phyloP scores from a whole-genome alignment of 208 protist species.

The Crithidia bombi region DNA sequence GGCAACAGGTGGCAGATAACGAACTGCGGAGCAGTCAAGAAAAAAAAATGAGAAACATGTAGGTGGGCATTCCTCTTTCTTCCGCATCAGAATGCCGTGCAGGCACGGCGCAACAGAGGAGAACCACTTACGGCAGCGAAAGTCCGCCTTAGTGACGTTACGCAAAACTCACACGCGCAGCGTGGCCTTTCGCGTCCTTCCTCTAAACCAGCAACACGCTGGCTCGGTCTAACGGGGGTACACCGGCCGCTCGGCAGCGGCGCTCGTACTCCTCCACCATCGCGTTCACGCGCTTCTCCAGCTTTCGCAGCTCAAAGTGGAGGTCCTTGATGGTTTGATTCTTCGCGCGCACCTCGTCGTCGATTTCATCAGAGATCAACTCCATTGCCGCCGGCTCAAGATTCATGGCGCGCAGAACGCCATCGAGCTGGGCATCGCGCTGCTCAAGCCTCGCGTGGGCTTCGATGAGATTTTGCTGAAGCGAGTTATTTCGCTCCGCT shows the following conservation, averaged over 20 bases:
- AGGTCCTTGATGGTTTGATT: constrained; percentile 96
- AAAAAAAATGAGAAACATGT: too few species aligned
- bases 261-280: constrained; percentile 84
- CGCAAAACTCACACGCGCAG: background rate
- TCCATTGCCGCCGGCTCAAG: constrained; percentile 91
- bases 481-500: constrained; percentile 78
- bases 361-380: constrained; percentile 88
- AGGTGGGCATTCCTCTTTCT: too few species aligned
- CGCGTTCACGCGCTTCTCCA: constrained; percentile 63
- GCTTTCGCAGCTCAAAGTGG: constrained; percentile 94
- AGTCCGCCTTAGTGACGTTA: too few species aligned
- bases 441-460: constrained; percentile 77
- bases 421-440: constrained; percentile 89
- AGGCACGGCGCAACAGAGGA: background rate
- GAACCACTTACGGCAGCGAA: too few species aligned
- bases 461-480: constrained; percentile 84
- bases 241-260: constrained; percentile 54
- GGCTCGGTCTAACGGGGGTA: constrained; percentile 60
- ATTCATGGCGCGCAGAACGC: constrained; percentile 92
- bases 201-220: constrained; percentile 37
- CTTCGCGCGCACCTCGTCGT: constrained; percentile 91
- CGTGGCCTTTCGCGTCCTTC: background rate
- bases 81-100: background rate
- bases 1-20: background rate
- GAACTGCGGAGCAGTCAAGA: background rate